Percentiles rank a stretch among this genome's conserved stretches.
Conservation (phyloP, 1,284 basidiomycete species). For the Cutaneotrichosporon sp. region DNA sequence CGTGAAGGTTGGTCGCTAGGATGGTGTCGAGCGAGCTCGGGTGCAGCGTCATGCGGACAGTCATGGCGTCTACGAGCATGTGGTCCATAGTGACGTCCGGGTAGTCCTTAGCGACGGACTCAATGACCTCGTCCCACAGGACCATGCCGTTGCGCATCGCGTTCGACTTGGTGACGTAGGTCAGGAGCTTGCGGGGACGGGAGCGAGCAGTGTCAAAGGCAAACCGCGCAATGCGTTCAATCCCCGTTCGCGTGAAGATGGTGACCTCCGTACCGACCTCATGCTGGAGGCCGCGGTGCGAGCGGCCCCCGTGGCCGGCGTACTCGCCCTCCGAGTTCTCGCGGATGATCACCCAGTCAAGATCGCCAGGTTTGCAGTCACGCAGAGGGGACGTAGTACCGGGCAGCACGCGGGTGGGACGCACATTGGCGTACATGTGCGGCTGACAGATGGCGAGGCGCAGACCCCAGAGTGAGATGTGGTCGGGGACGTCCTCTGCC, state of each 20-base stretch:
- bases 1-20: conserved; percentile 95
- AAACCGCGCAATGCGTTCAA: conserved; percentile 83
- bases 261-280: conserved; percentile 85
- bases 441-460: conserved; percentile 57
- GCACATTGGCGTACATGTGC: conserved; percentile 57
- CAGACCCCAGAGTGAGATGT: conserved; percentile 82
- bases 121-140: conserved; percentile 45
- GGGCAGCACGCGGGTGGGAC: conserved; percentile 62
- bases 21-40: conserved; percentile 73
- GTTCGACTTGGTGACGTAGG: conserved; percentile 56
- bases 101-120: conserved; percentile 53
- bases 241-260: conserved; percentile 90
- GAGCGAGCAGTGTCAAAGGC: conserved; percentile 83
- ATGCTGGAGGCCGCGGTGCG: conserved; percentile 59
- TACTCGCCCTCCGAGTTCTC: conserved; percentile 99
- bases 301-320: conserved; percentile 78
- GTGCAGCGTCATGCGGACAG: conserved; percentile 53
- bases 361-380: conserved; percentile 72
- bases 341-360: conserved; percentile 68
- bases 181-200: conserved; percentile 56
- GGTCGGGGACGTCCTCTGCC: conserved; percentile 88
- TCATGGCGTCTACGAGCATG: conserved; percentile 54
- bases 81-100: conserved; percentile 56
- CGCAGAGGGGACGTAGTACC: conserved; percentile 43
- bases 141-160: conserved; percentile 42